Base-by-base conservation (phyloP, 1,284 basidiomycete genomes). In the Peniophora sp. region DNA sequence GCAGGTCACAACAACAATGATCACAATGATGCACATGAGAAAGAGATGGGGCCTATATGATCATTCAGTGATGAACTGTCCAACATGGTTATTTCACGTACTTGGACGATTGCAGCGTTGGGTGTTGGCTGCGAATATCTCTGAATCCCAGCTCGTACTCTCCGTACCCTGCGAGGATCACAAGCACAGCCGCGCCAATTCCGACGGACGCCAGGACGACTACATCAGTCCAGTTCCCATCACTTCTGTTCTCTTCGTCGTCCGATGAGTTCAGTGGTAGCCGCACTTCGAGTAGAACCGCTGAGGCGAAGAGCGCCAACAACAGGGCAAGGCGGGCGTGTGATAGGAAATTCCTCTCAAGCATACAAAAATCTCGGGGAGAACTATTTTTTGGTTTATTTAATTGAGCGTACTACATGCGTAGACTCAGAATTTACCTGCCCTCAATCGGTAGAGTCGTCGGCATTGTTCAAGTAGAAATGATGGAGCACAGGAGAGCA, bases 281-380 rank as follows among this genome's bases (percentile, higher is more conserved):
- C 20, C 81, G 78, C 25, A 73, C 71, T 41, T 72, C 73, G 12
- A 88, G 73, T 20, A 88, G 67, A 46, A 83, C 67, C 14, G 84
- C 85, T 23, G 80, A 77, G 2, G 80, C 78, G 9, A 86, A 65
- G 2, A 88, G 67, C 6, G 74, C 75, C 12, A 88, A 67, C n/a
- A 87, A 66, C 14, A 85, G 66, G 10, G 77, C 80, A 24, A 88
- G 72, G 58, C 79, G 83, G 51, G 84, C 54, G 60, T 88, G 80
- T 0, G 83, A 75, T 22, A 88, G 69, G 46, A 85, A 67, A 58
- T 88, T 88, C 49, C 85, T 73, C 63, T 88, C 85, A 10, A 88
- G 73, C 84, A 88, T 85, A 61, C 78, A 81, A 55, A 77, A 85
- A 61, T 88, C 85, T 58, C 85, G 72, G 12, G 81, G 81, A 14